These are phyloP conservation scores for Solanum gandarillasii DNA, from an alignment of 257 asterid genomes.

Conservation along the genomic window DNA sequence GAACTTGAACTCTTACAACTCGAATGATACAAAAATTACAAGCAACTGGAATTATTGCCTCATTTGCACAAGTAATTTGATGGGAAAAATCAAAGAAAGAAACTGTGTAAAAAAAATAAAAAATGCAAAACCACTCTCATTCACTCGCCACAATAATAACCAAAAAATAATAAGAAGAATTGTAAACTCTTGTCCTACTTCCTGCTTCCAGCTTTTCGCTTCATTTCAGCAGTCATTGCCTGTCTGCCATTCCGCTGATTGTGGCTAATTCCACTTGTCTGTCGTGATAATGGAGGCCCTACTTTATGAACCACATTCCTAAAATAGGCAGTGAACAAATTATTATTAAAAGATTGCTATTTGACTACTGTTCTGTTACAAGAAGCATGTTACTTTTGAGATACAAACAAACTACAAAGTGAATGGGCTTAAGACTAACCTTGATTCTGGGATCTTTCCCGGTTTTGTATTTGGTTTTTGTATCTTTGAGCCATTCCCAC, in stretches of 20 bases:
- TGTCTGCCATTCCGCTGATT: slow-evolving; percentile 43
- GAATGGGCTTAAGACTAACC: slow-evolving; percentile 26
- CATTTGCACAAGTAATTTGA: slow-evolving; percentile 5
- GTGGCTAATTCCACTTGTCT: slow-evolving; percentile 35
- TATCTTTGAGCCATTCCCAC: slow-evolving; percentile 37
- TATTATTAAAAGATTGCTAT: not conserved
- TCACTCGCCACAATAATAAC: slow-evolving; percentile 12
- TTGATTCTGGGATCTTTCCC: slow-evolving; percentile 48
- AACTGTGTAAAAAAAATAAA: not conserved
- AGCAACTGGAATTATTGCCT: slow-evolving; percentile 59
- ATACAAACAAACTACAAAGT: not conserved
- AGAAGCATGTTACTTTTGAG: not conserved
- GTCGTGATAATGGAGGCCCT: slow-evolving; percentile 56
- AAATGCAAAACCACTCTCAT: slow-evolving; percentile 9
- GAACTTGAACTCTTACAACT: not conserved
- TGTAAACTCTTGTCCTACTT: slow-evolving; percentile 26
- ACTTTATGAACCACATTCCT: slow-evolving; percentile 58
- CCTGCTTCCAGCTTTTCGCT: slow-evolving; percentile 56
- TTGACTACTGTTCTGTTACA: not conserved
- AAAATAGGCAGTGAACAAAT: slow-evolving; percentile 2
- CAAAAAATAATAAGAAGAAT: slow-evolving; percentile 2
- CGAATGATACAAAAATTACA: slow-evolving; percentile 12
- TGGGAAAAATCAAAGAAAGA: not conserved
- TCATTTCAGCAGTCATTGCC: slow-evolving; percentile 27
- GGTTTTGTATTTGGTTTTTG: slow-evolving; percentile 38